Evolutionary conservation across 495 filamentous ascomycete genomes (phyloP), one percentile per base, ranked within the genome.

Genomic region (Aspergillus cavernicola): DNA sequence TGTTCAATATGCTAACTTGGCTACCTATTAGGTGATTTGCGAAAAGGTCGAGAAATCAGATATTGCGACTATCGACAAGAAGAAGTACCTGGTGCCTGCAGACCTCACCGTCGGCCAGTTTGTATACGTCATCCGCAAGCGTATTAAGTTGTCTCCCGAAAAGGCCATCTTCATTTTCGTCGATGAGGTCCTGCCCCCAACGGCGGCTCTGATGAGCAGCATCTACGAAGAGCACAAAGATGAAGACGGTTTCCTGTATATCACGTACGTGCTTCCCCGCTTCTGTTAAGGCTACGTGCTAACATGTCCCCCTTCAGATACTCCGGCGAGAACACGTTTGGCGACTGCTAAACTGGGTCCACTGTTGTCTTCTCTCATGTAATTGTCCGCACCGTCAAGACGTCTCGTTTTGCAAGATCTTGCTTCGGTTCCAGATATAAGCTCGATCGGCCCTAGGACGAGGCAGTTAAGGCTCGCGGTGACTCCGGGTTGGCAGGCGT

Each of bases 131-230:
- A 99, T 99, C 75, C 90, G 93, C 70, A 99, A 99, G 81, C 87
- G 93, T 61, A 99, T 99, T 79, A 99, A 99, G 89, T 81, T 99
- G 47, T 96, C 91, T 10, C 93, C 93, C 7, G 93, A 99, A 80
- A 99, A 99, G 81, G 93, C 93, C 60, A 99, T 99, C 80, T 99
- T 99, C 82, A 99, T 99, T 82, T 99, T 97, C 77, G 93, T 99
- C 59, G 93, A 97, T 67, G 93, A 97, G 80, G 92, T 97, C 31
- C 83, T 99, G 23, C 93, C 93, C 31, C 93, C 93, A 0, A 97
- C 93, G 3, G 93, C 93, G 39, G 93, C 93, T 40, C 84, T 99
- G 38, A 99, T 99, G 93, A 96, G 89, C 81, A 90, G 86, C 68
- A 99, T 99, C 74, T 99, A 97, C 70, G 93, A 99, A 72, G 93